phyloP scores from a whole-genome alignment of 2,329 filamentous ascomycete genomes.

The Cercospora janseana region DNA sequence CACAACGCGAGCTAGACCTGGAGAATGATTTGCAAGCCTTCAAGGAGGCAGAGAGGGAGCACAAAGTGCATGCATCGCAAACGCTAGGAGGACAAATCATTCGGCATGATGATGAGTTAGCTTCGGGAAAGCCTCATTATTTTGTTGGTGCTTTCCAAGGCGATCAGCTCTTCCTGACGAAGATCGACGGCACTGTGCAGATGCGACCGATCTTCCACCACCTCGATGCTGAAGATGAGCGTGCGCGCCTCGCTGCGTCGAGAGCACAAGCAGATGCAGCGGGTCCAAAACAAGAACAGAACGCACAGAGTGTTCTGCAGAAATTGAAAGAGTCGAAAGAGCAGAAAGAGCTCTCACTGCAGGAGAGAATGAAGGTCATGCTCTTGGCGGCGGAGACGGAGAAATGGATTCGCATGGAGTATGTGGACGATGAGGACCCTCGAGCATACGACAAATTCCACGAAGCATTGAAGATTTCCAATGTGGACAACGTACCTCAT shows the following conservation, averaged over 20 bases:
- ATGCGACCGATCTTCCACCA: slow-evolving; percentile 91
- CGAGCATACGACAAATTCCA: slow-evolving; percentile 74
- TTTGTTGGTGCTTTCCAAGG: slow-evolving; percentile 91
- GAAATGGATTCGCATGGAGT: slow-evolving; percentile 74
- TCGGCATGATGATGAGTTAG: slow-evolving; percentile 59
- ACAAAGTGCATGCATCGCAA: slow-evolving; percentile 73
- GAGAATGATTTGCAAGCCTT: slow-evolving; percentile 53
- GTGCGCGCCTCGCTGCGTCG: slow-evolving; percentile 54
- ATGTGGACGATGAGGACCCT: slow-evolving; percentile 75
- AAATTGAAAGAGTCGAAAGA: slow-evolving; percentile 3
- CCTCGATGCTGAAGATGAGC: slow-evolving; percentile 77
- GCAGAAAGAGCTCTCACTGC: slow-evolving; percentile 37
- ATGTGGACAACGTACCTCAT: slow-evolving; percentile 45
- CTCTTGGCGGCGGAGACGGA: slow-evolving; percentile 78
- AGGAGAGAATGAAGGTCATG: slow-evolving; percentile 63
- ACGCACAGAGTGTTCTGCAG: slow-evolving; percentile 2
- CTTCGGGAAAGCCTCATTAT: slow-evolving; percentile 70
- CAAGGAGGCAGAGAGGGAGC: slow-evolving; percentile 65
- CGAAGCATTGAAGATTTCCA: slow-evolving; percentile 64
- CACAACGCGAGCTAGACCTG: slow-evolving; percentile 44
- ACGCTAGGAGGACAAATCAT: slow-evolving; percentile 81
- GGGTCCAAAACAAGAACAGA: slow-evolving; percentile 36
- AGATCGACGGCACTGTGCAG: slow-evolving; percentile 77
- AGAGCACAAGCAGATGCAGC: slow-evolving; percentile 48
- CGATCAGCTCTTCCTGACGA: slow-evolving; percentile 82